Evolutionary conservation across 768 basidiomycete genomes (phyloP).

Genomic region (Leucosporidium scottii): DNA sequence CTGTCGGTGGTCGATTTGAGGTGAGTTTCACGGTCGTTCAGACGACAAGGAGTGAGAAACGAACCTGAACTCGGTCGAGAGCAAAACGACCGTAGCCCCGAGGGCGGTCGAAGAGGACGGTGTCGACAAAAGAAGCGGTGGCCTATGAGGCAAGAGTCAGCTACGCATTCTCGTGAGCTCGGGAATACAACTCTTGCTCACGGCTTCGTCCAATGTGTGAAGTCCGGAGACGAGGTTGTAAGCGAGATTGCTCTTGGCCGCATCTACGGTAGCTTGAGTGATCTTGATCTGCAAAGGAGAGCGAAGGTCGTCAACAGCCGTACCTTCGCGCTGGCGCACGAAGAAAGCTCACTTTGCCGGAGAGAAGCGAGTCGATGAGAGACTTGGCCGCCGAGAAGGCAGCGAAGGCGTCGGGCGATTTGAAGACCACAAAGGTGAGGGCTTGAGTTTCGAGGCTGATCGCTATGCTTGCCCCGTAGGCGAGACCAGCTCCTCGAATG

Average conservation of each 20-base stretch:
- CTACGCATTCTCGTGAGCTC: not conserved
- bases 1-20: constrained; percentile 41
- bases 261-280: constrained; percentile 72
- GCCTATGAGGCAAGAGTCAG: constrained; percentile 51
- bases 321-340: too few relatives aligned
- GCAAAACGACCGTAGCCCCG: constrained; percentile 66
- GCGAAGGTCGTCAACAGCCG: not conserved
- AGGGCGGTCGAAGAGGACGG: constrained; percentile 74
- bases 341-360: constrained; percentile 62
- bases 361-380: constrained; percentile 69
- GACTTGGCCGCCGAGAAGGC: constrained; percentile 74
- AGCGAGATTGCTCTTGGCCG: constrained; percentile 86
- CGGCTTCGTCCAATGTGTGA: constrained; percentile 82
- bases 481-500: constrained; percentile 88
- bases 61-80: constrained; percentile 58
- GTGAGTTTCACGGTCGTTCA: too few relatives aligned
- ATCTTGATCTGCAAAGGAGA: constrained; percentile 58
- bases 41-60: too few relatives aligned
- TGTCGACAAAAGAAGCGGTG: constrained; percentile 73
- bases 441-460: constrained; percentile 28
- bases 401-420: constrained; percentile 45
- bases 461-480: constrained; percentile 47
- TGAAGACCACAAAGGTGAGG: constrained; percentile 3
- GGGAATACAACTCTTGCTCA: constrained; percentile 44
- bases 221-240: constrained; percentile 71